Evolutionary conservation across 2,329 filamentous ascomycete species (phyloP), one percentile per base, ranked within the genome.

Genomic region (Penicillium sp.): DNA sequence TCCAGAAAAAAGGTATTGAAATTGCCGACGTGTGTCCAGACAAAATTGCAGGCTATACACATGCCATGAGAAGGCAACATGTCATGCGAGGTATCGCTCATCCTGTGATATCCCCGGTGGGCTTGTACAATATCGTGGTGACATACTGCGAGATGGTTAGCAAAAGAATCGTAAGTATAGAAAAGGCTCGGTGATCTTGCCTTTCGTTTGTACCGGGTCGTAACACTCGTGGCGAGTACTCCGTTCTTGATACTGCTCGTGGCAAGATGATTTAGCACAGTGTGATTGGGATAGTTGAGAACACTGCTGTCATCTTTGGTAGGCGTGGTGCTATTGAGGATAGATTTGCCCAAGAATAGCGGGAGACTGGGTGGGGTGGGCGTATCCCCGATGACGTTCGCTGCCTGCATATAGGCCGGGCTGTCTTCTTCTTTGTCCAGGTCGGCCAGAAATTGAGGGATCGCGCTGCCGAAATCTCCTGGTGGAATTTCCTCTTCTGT

Each of bases 271-370:
- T 98, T 98, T 47, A 98, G 70, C 20, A 96, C 87, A 0, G 92
- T 95, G 59, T 98, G 90, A 56, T 96, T 98, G 10, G 92, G 92
- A 76, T 95, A 90, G 51, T 87, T 92, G 47, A 98, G 70, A 44
- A 98, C 92, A 66, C 89, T 95, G 64, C 90, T 95, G 66, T 98
- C 92, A 61, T 98, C 92, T 70, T 96, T 96, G 74, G 95, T 87
- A 5, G 90, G 81, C 16, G 86, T 88, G 2, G 81, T 82, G 32
- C 85, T 85, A 62, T 98, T 98, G 49, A 98, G 69, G 42, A 98
- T 95, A 20, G 89, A 92, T 68, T 95, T 95, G 52, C 84, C 85
- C 33, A 98, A 70, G 68, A 96, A 96, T 32, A 92, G 80, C 1
- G 92, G 92, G 30, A 98, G 73, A 49, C 77, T 81, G 1, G 92